Evolutionary conservation across 1,284 basidiomycete species (phyloP).

Genomic region (Cryptococcus depauperatus): DNA sequence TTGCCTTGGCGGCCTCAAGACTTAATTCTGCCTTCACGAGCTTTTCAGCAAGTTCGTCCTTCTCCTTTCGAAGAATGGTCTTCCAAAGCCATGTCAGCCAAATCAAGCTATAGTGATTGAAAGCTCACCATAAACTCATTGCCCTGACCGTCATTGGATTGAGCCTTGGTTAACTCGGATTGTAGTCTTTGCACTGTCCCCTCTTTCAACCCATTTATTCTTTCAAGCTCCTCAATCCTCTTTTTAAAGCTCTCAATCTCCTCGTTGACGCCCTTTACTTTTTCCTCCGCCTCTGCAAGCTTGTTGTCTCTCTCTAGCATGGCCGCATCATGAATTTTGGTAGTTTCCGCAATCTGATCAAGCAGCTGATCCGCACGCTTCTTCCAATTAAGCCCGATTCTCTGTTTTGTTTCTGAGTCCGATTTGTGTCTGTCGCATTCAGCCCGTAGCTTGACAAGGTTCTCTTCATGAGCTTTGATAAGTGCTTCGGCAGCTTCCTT

Average conservation of each 20-base stretch:
- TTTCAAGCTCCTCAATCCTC: constrained; percentile 23
- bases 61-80: constrained; percentile 24
- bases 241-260: constrained; percentile 4
- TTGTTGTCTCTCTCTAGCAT: constrained; percentile 19
- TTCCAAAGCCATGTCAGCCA: constrained; percentile 5
- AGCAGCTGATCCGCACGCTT: constrained; percentile 22
- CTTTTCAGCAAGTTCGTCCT: constrained; percentile 26
- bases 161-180: constrained; percentile 25
- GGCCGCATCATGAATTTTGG: constrained; percentile 21
- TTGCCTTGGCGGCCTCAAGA: constrained; percentile 28
- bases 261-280: constrained; percentile 24
- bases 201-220: constrained; percentile 21
- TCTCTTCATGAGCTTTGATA: constrained; percentile 18
- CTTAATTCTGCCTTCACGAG: constrained; percentile 34
- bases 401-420: constrained; percentile 19
- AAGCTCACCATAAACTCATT: no score
- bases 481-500: constrained; percentile 32
- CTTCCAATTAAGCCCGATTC: constrained; percentile 37
- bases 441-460: constrained; percentile 21
- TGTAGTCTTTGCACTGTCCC: constrained; percentile 27
- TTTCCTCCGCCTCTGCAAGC: constrained; percentile 21
- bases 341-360: constrained; percentile 9
- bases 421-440: constrained; percentile 19
- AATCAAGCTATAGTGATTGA: not conserved
- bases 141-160: constrained; percentile 6